Percentiles rank a stretch among this genome's conserved stretches.
Conservation (phyloP, 805 yeast genomes). For the Candida tallmaniae region DNA sequence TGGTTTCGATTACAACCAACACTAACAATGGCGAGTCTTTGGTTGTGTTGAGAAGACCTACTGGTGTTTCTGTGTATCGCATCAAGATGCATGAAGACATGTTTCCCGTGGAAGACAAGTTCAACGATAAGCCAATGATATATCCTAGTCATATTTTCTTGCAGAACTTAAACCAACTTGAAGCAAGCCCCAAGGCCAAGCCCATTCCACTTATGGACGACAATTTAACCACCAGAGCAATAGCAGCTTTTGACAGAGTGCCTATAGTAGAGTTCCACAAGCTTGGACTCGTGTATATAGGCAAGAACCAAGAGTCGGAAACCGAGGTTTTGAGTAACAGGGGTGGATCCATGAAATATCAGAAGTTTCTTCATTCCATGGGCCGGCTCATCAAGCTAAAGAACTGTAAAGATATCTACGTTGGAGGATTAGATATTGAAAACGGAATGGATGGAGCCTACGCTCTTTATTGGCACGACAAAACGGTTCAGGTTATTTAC, state of each 20-base stretch:
- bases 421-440: slow-evolving; percentile 77
- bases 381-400: slow-evolving; percentile 60
- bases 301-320: slow-evolving; percentile 60
- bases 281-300: slow-evolving; percentile 74
- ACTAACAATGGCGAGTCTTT: slow-evolving; percentile 46
- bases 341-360: slow-evolving; percentile 61
- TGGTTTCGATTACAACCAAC: slow-evolving; percentile 55
- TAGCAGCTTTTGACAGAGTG: slow-evolving; percentile 63
- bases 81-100: slow-evolving; percentile 35
- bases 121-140: slow-evolving; percentile 3
- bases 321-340: slow-evolving; percentile 58
- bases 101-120: slow-evolving; percentile 5
- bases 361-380: slow-evolving; percentile 50
- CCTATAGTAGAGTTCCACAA: slow-evolving; percentile 78
- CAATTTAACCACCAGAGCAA: slow-evolving; percentile 40
- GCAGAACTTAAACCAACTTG: slow-evolving; percentile 47
- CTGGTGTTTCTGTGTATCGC: slow-evolving; percentile 52
- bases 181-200: slow-evolving; percentile 23
- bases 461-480: slow-evolving; percentile 69
- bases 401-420: slow-evolving; percentile 49
- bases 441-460: slow-evolving; percentile 70
- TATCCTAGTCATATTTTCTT: slow-evolving; percentile 45
- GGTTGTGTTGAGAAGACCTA: slow-evolving; percentile 58
- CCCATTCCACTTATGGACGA: slow-evolving; percentile 54
- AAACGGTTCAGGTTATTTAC: slow-evolving; percentile 65